These are phyloP conservation scores for Trichoderma guizhouense DNA, from an alignment of 2,329 filamentous ascomycete genomes.

Conservation along the genomic window DNA sequence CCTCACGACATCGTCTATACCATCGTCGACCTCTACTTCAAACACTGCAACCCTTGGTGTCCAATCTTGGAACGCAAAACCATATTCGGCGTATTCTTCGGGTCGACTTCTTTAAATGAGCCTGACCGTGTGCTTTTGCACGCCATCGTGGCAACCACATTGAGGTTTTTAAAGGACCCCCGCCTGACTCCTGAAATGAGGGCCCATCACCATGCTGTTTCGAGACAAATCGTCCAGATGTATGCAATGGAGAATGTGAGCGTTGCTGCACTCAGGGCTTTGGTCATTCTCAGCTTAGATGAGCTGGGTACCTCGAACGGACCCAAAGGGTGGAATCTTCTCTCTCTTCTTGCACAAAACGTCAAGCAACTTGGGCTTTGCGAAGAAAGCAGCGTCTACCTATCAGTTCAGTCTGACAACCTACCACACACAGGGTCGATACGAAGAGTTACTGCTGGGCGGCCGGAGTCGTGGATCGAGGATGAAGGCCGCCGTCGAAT, in stretches of 20 bases:
- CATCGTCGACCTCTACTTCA: constrained; percentile 60
- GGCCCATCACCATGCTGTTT: constrained; percentile 38
- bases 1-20: constrained; percentile 59
- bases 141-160: constrained; percentile 43
- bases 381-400: constrained; percentile 38
- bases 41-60: constrained; percentile 61
- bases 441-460: constrained; percentile 33
- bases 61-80: constrained; percentile 44
- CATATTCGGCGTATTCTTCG: constrained; percentile 40
- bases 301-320: constrained; percentile 43
- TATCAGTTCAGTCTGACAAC: constrained; percentile 33
- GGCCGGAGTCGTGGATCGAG: constrained; percentile 43
- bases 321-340: constrained; percentile 41
- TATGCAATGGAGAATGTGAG: constrained; percentile 43
- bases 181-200: constrained; percentile 37
- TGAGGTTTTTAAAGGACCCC: constrained; percentile 41
- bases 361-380: constrained; percentile 39
- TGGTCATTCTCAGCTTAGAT: constrained; percentile 42
- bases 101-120: constrained; percentile 38
- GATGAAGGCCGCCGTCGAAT: constrained; percentile 42
- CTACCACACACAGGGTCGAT: constrained; percentile 35
- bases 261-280: constrained; percentile 37
- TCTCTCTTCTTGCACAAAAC: constrained; percentile 39
- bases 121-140: constrained; percentile 41
- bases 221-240: constrained; percentile 39